Evolutionary conservation across 805 yeast species (phyloP), one percentile per base, ranked within the genome.

Genomic region (Candida michaelii): DNA sequence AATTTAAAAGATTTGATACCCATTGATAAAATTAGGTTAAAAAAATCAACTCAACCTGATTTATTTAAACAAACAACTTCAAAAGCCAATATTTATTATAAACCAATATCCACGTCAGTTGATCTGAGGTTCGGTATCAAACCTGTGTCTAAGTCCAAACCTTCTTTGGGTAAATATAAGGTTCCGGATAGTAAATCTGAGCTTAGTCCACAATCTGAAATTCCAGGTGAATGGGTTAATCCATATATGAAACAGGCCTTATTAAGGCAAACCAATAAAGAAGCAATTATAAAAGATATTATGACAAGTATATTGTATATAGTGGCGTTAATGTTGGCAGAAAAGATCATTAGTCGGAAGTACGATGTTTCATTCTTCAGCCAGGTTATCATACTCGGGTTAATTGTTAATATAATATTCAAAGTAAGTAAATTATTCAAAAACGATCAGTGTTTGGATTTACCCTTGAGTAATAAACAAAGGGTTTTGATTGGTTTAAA

Each of bases 371-470:
- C 38, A 7, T 31, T 19, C 7, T 4, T 16, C 10, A 16, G 14
- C 2, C 27, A 32, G 6, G 6, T 27, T 11, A 8, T 38, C 6
- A 18, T 41, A 2, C 16, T 36, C 2, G 15, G 35, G 10, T 23
- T 48, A 3, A 33, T 38, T 3, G 11, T 39, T 4, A 44, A 37
- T 19, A 48, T 44, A 5, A 24, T 43, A 8, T 4, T 44, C 8
- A 56, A 70, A 16, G 29, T 6, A 13, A 34, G 30, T 13, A 34
- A 34, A 11, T 21, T 59, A 3, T 45, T 63, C 30, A 57, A 53
- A 33, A 69, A 65, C 45, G 82, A 77, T 49, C 73, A 71, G 50
- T 77, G 82, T 48, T 50, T 62, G 27, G 82, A 77, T 52, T 59
- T 77, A 44, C 80, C 80, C 2, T 63, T 77, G 45, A 71, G 63